Evolutionary conservation across 345 rosid species (phyloP), one percentile per base, ranked within the genome.

Genomic region (Durio zibethinus): DNA sequence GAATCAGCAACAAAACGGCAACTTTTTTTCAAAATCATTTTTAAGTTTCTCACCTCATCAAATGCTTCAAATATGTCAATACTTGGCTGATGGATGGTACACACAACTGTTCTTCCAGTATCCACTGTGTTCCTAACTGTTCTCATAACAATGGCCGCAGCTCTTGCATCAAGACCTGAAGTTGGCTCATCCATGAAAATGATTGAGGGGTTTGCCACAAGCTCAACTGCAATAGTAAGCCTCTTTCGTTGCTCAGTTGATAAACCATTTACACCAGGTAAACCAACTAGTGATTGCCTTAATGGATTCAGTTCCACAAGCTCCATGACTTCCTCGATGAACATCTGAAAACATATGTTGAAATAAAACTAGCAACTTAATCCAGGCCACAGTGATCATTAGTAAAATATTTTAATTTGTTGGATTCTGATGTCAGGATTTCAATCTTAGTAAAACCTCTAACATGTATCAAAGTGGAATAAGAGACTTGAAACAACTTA

Each of bases 121-220:
- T 94, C 97, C 7, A 94, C 98, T 0, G 96, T 94, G 87, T 90
- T 94, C 83, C 97, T 88, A 23, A 94, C 94, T 3, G 94, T 86
- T 80, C 98, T 86, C 97, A 94, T 91, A 8, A 94, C 97, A 54
- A 92, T 92, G 31, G 98, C 98, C 36, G 97, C 98, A 40, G 97
- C 97, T 85, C 98, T 84, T 42, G 97, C 98, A 81, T 94, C 98
- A 31, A 94, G 85, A 48, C 98, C 98, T 27, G 98, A 94, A 73
- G 98, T 94, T 68, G 98, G 97, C 81, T 94, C 98, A 48, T 94
- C 97, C 98, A 94, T 89, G 88, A 94, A 92, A 78, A 92, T 91
- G 65, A 92, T 92, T 2, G 97, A 92, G 2, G 98, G 97, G 82
- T 94, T 94, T 47, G 97, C 97, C 74, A 92, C 98, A 1, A 92